These are phyloP conservation scores for Plasmodium inui DNA, from an alignment of 169 alveolate genomes.

Conservation along the genomic window DNA sequence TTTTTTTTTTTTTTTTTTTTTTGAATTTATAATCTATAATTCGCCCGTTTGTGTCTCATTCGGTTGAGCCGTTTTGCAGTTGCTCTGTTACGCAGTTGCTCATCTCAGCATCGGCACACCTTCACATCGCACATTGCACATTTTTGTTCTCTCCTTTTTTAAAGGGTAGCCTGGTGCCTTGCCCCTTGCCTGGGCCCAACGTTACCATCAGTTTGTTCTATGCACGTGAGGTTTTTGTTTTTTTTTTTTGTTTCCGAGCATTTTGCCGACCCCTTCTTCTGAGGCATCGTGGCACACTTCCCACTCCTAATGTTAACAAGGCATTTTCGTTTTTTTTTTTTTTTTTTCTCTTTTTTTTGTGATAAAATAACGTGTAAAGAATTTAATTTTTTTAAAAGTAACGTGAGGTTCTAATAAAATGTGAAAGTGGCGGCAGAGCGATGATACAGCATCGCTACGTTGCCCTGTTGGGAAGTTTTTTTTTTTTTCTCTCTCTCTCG, in stretches of 20 bases:
- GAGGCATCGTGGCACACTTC: not conserved
- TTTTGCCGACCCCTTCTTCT: not conserved
- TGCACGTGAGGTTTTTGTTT: not conserved
- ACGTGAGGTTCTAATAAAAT: not conserved
- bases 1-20: not conserved
- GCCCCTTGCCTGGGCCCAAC: not conserved
- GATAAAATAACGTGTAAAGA: not conserved
- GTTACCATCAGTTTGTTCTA: not conserved
- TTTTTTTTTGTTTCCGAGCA: not conserved
- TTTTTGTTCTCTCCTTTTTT: not conserved
- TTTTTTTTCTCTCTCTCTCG: not conserved
- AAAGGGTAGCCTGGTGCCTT: not conserved
- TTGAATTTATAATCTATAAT: not conserved
- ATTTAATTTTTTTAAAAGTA: not conserved
- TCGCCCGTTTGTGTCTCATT: conserved; percentile 5
- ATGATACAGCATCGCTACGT: not conserved
- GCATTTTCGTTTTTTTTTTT: not conserved
- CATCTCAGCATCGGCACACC: not conserved
- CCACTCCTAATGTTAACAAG: not conserved
- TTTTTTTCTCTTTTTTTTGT: not conserved
- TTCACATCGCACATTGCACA: not conserved
- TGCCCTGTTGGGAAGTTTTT: not conserved
- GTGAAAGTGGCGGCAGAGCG: not conserved
- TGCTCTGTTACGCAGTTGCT: not conserved
- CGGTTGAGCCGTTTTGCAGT: not conserved